Conservation (phyloP, 1,284 basidiomycete genomes). For the Moniliophthora roreri region DNA sequence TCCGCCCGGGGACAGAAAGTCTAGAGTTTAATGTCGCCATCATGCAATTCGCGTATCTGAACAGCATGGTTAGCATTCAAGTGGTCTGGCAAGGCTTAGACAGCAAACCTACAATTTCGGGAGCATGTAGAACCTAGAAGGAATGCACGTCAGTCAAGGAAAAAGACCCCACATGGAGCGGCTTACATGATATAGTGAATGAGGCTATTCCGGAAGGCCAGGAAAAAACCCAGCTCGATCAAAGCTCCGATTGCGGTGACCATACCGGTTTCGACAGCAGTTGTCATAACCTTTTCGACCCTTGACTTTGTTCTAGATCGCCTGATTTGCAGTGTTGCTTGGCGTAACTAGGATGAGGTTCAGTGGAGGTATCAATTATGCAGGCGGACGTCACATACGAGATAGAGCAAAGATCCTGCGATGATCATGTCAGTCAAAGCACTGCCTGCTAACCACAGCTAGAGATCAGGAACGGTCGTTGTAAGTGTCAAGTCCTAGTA, state of each 20-base stretch:
- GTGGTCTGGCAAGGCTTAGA: neutral
- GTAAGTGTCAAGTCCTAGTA: neutral
- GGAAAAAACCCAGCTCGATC: slow-evolving; percentile 13
- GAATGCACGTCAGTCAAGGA: neutral
- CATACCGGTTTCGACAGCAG: slow-evolving; percentile 14
- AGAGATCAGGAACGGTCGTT: neutral
- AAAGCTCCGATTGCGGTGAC: slow-evolving; percentile 15
- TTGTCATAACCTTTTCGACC: slow-evolving; percentile 10
- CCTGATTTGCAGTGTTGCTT: neutral
- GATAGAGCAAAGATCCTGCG: slow-evolving; percentile 3
- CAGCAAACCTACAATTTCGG: slow-evolving; percentile 14
- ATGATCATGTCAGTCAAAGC: slow-evolving; percentile 15
- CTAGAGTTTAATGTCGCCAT: slow-evolving; percentile 16
- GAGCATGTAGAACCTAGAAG: slow-evolving; percentile 13
- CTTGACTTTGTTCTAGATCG: neutral
- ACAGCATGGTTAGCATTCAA: neutral
- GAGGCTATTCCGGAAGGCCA: slow-evolving; percentile 10
- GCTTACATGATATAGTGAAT: slow-evolving; percentile 15
- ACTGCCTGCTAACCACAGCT: slow-evolving; percentile 17
- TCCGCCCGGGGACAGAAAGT: slow-evolving; percentile 7
- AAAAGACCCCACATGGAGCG: neutral
- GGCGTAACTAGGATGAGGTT: slow-evolving; percentile 2
- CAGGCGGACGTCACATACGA: neutral
- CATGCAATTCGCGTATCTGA: slow-evolving; percentile 16
- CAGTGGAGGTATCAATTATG: neutral